These are phyloP conservation scores for Saccharomycopsis olivae DNA, from an alignment of 805 yeast genomes.

Conservation along the genomic window DNA sequence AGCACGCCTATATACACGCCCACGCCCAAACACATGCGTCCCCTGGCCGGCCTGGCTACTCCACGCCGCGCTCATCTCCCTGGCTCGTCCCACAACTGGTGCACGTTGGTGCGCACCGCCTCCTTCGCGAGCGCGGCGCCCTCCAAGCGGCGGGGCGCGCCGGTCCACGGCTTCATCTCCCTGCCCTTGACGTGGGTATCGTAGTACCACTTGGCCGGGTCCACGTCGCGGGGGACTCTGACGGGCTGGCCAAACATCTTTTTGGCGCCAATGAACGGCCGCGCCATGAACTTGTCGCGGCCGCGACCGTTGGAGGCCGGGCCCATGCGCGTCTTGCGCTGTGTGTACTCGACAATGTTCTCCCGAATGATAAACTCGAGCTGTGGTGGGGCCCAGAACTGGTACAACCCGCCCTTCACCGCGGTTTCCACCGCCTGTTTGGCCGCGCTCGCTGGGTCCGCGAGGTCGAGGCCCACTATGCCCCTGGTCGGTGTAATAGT, in stretches of 20 bases:
- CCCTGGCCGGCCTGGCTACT: too few relatives aligned
- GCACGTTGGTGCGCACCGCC: too few relatives aligned
- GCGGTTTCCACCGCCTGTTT: too few relatives aligned
- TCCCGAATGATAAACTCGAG: conserved; percentile 11
- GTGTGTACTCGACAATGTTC: too few relatives aligned
- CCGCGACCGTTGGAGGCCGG: neutral
- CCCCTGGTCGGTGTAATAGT: conserved; percentile 51
- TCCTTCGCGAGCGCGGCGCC: too few relatives aligned
- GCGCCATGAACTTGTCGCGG: too few relatives aligned
- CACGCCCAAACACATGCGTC: too few relatives aligned
- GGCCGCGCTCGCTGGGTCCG: conserved; percentile 29
- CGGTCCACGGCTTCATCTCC: neutral
- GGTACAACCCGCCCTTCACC: conserved; percentile 8
- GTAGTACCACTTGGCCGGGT: neutral
- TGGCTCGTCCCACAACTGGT: too few relatives aligned
- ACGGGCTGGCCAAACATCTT: conserved; percentile 1
- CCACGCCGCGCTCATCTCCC: too few relatives aligned
- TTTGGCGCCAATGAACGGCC: neutral
- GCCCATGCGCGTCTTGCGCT: neutral
- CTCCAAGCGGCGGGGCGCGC: too few relatives aligned
- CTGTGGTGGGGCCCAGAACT: conserved; percentile 14
- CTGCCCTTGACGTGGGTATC: conserved; percentile 2
- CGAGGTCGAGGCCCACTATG: too few relatives aligned
- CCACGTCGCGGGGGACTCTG: conserved; percentile 3
- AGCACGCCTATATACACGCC: too few relatives aligned